Conservation (phyloP, 2,329 filamentous ascomycete species). For the Colletotrichum somersetense region DNA sequence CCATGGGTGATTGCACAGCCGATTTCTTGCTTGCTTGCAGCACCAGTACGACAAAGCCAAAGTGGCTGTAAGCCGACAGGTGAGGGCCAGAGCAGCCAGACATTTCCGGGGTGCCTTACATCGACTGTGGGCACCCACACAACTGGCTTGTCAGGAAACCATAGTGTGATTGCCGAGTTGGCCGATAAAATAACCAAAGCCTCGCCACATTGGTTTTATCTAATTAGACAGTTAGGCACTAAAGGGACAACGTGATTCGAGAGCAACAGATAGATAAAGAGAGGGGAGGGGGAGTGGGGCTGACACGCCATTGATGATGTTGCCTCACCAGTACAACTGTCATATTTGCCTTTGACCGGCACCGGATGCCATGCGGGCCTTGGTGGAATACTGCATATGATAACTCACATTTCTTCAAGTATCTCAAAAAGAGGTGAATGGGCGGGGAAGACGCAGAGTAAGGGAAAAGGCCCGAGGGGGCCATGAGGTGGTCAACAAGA, state of each 20-base stretch:
- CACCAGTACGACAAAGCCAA: constrained; percentile 12
- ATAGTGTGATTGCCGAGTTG: background rate
- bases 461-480: background rate
- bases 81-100: background rate
- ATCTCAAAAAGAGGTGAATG: background rate
- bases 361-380: background rate
- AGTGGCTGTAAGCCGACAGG: background rate
- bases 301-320: background rate
- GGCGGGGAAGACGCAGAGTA: background rate
- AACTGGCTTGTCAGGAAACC: background rate
- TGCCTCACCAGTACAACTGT: constrained; percentile 8
- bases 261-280: background rate
- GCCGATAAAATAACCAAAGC: background rate
- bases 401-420: constrained; percentile 6
- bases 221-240: background rate
- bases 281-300: background rate
- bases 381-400: constrained; percentile 30
- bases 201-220: background rate
- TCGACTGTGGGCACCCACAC: constrained; percentile 1
- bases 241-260: background rate
- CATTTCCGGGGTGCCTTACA: background rate
- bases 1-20: background rate
- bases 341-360: constrained; percentile 2
- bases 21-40: background rate
- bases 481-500: background rate